Evolutionary conservation across 768 basidiomycete species (phyloP), one percentile per base, ranked within the genome.

Genomic region (Zangia roseola): DNA sequence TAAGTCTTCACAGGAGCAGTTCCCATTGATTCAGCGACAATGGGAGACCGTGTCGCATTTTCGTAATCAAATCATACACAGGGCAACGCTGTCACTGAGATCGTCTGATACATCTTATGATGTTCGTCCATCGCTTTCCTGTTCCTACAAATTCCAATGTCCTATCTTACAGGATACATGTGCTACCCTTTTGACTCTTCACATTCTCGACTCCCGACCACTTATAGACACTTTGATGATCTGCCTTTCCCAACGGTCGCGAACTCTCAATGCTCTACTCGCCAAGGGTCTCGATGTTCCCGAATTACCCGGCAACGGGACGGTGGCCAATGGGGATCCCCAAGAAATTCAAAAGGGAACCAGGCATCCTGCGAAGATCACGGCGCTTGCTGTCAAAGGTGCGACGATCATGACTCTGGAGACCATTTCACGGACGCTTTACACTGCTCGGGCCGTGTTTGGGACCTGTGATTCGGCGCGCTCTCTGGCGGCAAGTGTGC

Each of bases 21-120:
- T 94, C 55, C 91, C 94, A 23, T 73, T 97, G 5, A 81, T 92
- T 4, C 88, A 92, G 56, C 84, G 91, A 30, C 94, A 97, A 68
- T 97, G 94, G 94, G 94, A 95, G 49, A 77, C 82, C 1, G 82
- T 97, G 8, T 81, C 84, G 5, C 90, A 88, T 55, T 92, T 95
- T 62, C 84, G 92, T 37, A 74, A 85, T 1, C 93, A 95, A 61
- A 94, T 97, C 53, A 80, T 88, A 19, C 88, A 94, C 57, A 86
- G 84, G 60, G 89, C 94, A n/a, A 91, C 85, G 0, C 65, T 89
- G 39, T 86, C 83, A n/a, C 72, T 97, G 16, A 81, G 91, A 40
- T 81, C 86, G 54, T 65, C 71, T 31, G 69, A 71, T 8, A 65
- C 74, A n/a, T 70, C 84, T 7, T 63, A 74, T 12, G 76, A 81